Evolutionary conservation across 1,139 yeast species (phyloP).

Genomic region (Yamadazyma diospyri): DNA sequence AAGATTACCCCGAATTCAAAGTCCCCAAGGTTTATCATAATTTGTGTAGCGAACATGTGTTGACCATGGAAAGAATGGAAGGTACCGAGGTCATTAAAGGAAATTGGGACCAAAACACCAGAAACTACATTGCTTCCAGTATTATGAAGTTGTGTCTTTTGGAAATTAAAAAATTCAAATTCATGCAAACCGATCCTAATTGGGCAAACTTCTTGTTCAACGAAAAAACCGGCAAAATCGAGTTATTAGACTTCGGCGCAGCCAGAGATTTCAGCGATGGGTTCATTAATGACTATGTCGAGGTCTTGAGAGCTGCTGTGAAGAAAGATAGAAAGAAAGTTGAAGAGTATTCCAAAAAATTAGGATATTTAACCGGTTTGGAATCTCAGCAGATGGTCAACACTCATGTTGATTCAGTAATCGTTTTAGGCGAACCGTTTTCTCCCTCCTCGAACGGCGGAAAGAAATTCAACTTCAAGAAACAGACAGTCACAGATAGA

Average conservation of each 20-base stretch:
- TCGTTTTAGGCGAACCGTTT: slow-evolving; percentile 93
- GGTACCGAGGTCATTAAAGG: slow-evolving; percentile 84
- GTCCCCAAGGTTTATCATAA: slow-evolving; percentile 83
- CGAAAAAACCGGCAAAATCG: slow-evolving; percentile 60
- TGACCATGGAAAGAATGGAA: slow-evolving; percentile 86
- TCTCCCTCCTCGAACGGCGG: slow-evolving; percentile 49
- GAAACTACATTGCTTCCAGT: slow-evolving; percentile 77
- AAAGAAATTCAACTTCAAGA: slow-evolving; percentile 61
- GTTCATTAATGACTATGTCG: slow-evolving; percentile 68
- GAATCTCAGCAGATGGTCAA: slow-evolving; percentile 85
- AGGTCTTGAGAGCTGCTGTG: slow-evolving; percentile 75
- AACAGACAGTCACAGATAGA: slow-evolving; percentile 91
- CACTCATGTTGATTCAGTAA: slow-evolving; percentile 88
- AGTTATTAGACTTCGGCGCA: slow-evolving; percentile 92
- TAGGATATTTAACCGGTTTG: slow-evolving; percentile 90
- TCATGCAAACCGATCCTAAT: slow-evolving; percentile 99
- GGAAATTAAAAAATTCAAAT: slow-evolving; percentile 80
- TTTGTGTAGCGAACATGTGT: slow-evolving; percentile 74
- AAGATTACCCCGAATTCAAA: slow-evolving; percentile 64
- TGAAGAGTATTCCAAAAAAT: slow-evolving; percentile 59
- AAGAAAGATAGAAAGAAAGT: slow-evolving; percentile 63
- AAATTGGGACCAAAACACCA: slow-evolving; percentile 68
- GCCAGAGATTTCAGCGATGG: slow-evolving; percentile 69
- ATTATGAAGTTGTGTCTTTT: slow-evolving; percentile 83
- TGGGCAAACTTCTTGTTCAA: slow-evolving; percentile 97